Evolutionary conservation across 176 grass and related monocot species (phyloP).

Genomic region (Ensete glaucum): DNA sequence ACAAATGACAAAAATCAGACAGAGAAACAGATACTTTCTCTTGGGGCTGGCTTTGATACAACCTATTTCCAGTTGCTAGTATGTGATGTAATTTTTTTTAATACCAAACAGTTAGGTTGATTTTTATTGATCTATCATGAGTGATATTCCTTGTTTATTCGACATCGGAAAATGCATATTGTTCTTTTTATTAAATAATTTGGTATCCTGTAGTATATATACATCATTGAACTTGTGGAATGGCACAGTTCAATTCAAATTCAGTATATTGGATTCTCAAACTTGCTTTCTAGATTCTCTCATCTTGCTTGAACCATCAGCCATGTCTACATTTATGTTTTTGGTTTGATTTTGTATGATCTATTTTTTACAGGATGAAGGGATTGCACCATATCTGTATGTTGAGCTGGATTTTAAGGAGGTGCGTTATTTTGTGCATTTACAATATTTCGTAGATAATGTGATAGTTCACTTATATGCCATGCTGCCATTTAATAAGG

Average conservation of each 20-base stretch:
- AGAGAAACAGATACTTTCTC: conserved; percentile 74
- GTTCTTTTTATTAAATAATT: background rate
- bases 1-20: conserved; percentile 22
- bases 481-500: background rate
- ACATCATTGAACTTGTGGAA: background rate
- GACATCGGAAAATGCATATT: background rate
- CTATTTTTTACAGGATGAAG: conserved; percentile 53
- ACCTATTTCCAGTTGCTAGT: conserved; percentile 90
- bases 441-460: conserved; percentile 10
- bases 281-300: background rate
- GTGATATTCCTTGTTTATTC: background rate
- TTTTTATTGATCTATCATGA: background rate
- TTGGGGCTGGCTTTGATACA: conserved; percentile 95
- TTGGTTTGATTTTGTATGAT: background rate
- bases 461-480: conserved; percentile 10
- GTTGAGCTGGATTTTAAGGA: conserved; percentile 96
- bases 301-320: background rate
- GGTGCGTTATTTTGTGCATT: conserved; percentile 34
- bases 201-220: background rate
- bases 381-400: conserved; percentile 75
- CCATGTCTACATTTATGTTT: background rate
- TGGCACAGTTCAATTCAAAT: background rate
- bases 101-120: background rate
- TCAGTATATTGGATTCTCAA: too few species aligned
- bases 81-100: conserved; percentile 7